Conservation (phyloP, 2,329 filamentous ascomycete genomes). For the Fusarium brachygibbosum region DNA sequence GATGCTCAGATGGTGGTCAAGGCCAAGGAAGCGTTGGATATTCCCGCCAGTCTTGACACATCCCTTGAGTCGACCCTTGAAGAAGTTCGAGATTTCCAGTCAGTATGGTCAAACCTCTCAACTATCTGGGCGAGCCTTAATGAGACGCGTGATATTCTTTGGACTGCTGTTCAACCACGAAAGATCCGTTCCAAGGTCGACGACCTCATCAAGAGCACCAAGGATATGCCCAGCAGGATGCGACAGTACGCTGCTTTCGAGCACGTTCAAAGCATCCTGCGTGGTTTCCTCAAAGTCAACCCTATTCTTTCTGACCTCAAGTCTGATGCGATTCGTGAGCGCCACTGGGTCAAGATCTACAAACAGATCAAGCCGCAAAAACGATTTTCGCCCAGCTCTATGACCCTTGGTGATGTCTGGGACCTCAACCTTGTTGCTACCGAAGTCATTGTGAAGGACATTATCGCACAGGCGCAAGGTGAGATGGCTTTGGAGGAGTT, state of each 20-base stretch:
- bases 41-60: constrained; percentile 83
- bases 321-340: constrained; percentile 94
- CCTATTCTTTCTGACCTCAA: constrained; percentile 89
- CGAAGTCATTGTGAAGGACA: constrained; percentile 89
- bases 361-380: constrained; percentile 94
- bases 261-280: constrained; percentile 92
- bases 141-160: constrained; percentile 90
- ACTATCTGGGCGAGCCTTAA: constrained; percentile 98
- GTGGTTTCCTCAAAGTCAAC: constrained; percentile 92
- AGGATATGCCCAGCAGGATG: constrained; percentile 99
- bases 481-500: constrained; percentile 99
- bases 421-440: constrained; percentile 91
- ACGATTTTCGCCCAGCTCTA: constrained; percentile 91
- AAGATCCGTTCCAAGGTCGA: constrained; percentile 93
- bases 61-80: constrained; percentile 89
- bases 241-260: constrained; percentile 99
- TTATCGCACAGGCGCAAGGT: constrained; percentile 94
- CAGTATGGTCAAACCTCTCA: constrained; percentile 94
- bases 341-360: constrained; percentile 98
- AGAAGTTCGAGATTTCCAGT: constrained; percentile 98
- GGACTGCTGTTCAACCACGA: constrained; percentile 94
- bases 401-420: constrained; percentile 99
- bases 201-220: constrained; percentile 95
- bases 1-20: constrained; percentile 95
- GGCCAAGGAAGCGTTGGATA: constrained; percentile 95